Base-by-base conservation (phyloP, 139 green algal species). In the Pycnococcus provasolii region DNA sequence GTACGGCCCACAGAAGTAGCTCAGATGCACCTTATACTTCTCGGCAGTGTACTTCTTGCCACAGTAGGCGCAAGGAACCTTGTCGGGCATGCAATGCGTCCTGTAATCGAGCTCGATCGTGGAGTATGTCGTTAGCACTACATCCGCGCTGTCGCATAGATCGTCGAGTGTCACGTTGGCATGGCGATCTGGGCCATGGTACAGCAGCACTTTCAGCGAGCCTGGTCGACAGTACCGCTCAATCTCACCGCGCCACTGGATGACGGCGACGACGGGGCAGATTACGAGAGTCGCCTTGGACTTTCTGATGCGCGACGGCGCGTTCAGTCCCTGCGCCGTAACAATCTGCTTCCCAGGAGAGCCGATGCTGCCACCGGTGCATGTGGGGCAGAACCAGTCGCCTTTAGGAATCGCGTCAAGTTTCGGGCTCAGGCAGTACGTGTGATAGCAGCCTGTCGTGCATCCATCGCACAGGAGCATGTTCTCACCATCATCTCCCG, bases 221-320 rank as follows among this genome's bases (percentile, higher is more conserved):
- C 53, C 66, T 0, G 89, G 86, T 0, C 72, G 67, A 0, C 81
- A 90, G 80, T 89, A 95, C 40, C 83, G 74, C 4, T 79, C 84
- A 46, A 96, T 95, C 83, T 96, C 91, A 42, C 84, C 58, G 6
- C 77, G 66, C 91, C 91, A 97, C 80, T 96, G 90, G 39, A 95
- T 88, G 52, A 96, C 72, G 2, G 91, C 91, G 39, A 95, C 85
- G 58, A 95, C 73, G 5, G 91, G 91, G 74, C 89, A 95, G 11
- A 97, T 72, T 47, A 97, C 89, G 44, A 96, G 82, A 4, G 91
- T 97, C n/a, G 88, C 81, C 48, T 69, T 73, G 55, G 71, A 52
- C 59, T 53, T 4, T 60, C 53, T 15, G 53, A 26, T 26, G 26
- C 26, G 26, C 26, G 26, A 26, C 26, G 26, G 26, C 26, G 26